Evolutionary conservation across 2,329 filamentous ascomycete genomes (phyloP), one percentile per base, ranked within the genome.

Genomic region (Fusarium sp.): DNA sequence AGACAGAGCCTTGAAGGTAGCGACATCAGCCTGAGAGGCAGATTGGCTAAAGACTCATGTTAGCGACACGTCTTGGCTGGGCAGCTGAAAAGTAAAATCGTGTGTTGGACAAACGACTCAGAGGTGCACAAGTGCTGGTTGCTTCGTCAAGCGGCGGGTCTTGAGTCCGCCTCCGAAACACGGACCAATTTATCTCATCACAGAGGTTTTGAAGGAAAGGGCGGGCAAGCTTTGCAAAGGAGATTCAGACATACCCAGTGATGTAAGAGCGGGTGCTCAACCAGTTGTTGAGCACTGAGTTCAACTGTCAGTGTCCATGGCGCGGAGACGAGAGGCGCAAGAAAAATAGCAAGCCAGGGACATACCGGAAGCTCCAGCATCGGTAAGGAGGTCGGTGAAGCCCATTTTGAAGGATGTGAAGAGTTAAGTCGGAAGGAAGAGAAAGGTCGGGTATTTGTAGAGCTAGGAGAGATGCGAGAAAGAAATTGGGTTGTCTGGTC

Each of bases 131-230:
- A 72, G 73, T 88, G 82, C 87, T 88, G 85, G 84, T 82, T 82
- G 78, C 79, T 82, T 91, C 91, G 84, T 92, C 91, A 90, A 85
- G 76, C 81, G 79, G 87, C 88, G 89, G 91, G 90, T 93, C 90
- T 94, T 94, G 91, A 92, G 85, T 86, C 89, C 88, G 88, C 89
- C 76, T 94, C 90, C 86, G 91, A 88, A 94, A 95, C 91, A 94
- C 90, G 91, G 91, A 94, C 91, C 90, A 93, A 93, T 88, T 83
- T 83, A 84, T 90, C 84, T 93, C 91, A 93, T 93, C 90, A 77
- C 68, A 56, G 53, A 69, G 52, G 50, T 57, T 49, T 47, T 44
- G 14, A 58, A 4, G 17, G 11, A 31, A 33, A 14, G 3, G 27
- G 6, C 9, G 21, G 32, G 23, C 36, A 49, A 25, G 11, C 9